Evolutionary conservation across 2,329 filamentous ascomycete genomes (phyloP), one percentile per base, ranked within the genome.

Genomic region (Pezicula radicicola): DNA sequence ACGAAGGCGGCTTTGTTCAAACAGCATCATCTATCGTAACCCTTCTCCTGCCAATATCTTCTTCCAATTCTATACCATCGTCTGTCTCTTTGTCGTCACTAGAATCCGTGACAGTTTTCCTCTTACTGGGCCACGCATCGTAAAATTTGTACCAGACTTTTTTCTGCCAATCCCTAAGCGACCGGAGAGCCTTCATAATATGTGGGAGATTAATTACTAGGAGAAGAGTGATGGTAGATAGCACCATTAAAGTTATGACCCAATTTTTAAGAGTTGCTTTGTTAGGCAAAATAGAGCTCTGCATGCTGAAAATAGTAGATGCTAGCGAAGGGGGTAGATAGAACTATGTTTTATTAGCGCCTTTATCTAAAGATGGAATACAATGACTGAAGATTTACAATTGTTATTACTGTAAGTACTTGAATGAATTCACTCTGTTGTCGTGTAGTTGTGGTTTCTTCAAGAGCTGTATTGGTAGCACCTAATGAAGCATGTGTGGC

Each of bases 241-340:
- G 36, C 6, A n/a, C 46, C 12, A 42, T 7, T 7, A 51, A 45
- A 10, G 46, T 48, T n/a, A 37, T 37, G 19, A 48, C n/a, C 21
- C 19, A 54, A 36, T 51, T 18, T 21, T 39, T 51, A n/a, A 54
- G 28, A 4, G 19, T 41, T 25, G 42, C 18, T 30, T 42, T 40
- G 27, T 13, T 16, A 2, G 45, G 44, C 2, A 54, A 21, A 15
- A 47, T 36, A 13, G 18, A 30, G 28, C 10, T 33, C 41, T 49
- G 46, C 48, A 54, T 54, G 48, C 52, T 54, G 35, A 54, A 54
- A 5, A 54, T 48, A 9, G 52, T 41, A 13, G 52, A 51, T 36
- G 52, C 52, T 5, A 54, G 40, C n/a, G 48, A 40, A 21, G 52
- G 48, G 30, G 52, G 48, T 2, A 54, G 48, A 19, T 54, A 50